Evolutionary conservation across 139 green algal genomes (phyloP).

Genomic region (Coelastrella sp.): DNA sequence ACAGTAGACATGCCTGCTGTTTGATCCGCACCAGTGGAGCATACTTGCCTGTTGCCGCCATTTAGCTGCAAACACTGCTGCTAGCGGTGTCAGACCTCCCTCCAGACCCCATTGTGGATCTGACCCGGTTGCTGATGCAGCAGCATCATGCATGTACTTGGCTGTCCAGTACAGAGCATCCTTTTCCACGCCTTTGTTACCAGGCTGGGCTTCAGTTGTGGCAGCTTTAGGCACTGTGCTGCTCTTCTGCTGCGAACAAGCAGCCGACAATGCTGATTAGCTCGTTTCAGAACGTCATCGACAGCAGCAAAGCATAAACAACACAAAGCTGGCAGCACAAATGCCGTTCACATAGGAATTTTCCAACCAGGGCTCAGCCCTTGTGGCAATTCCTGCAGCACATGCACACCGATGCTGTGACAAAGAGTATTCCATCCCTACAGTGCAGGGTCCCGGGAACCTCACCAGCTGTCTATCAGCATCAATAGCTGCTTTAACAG

Average conservation of each 20-base stretch:
- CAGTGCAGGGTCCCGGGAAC: not conserved
- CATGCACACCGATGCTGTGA: too few species aligned
- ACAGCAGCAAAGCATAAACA: too few species aligned
- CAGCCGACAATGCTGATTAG: not conserved
- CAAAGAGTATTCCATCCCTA: too few species aligned
- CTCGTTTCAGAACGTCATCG: too few species aligned
- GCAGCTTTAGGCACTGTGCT: not conserved
- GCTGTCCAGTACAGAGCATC: conserved; percentile 49
- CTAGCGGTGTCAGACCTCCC: conserved; percentile 55
- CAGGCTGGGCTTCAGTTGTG: not conserved
- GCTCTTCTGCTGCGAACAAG: not conserved
- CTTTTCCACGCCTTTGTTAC: conserved; percentile 4
- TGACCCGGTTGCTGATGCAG: not conserved
- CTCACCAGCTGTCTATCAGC: conserved; percentile 20
- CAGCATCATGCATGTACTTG: conserved; percentile 39
- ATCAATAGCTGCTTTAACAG: conserved; percentile 19
- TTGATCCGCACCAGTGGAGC: too few species aligned
- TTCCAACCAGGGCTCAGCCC: too few species aligned
- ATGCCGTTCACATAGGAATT: too few species aligned
- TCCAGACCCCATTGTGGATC: conserved; percentile 20
- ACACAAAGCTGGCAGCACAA: too few species aligned
- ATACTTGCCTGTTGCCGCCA: conserved; percentile 51
- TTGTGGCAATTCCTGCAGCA: too few species aligned
- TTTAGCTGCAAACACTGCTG: conserved; percentile 56
- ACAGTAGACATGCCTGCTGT: not conserved